Base-by-base conservation (phyloP, 495 filamentous ascomycete genomes). In the Opeltia flavorubescens region DNA sequence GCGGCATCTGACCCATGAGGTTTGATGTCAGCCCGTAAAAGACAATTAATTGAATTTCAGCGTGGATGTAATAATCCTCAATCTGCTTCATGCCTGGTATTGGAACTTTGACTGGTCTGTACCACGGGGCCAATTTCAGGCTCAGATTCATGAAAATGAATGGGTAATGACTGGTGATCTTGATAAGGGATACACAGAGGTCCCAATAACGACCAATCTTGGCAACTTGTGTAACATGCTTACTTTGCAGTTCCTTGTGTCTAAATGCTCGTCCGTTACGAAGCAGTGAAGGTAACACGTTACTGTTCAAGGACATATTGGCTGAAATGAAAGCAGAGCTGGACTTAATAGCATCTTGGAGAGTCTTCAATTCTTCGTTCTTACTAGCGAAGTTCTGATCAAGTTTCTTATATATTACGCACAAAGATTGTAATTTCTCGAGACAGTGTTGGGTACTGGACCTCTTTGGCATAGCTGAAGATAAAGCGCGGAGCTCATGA, bases 161-260 rank as follows among this genome's bases (percentile, higher is more conserved):
- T 6, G 29, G 29, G 29, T 31, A 31, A 31, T 13, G 29, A 31
- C 29, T 6, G 13, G 29, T 13, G 13, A 13, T 31, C 29, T 31
- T 31, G 29, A 31, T 31, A 31, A 31, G 29, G 6, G 29, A 5
- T 3, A 13, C n/a, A 47, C 55, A 57, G 24, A 55, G 13, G 17
- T 42, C 47, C 52, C 48, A 55, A 45, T 57, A 57, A 2, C 55
- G 43, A n/a, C 54, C 55, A 28, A 57, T 34, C 31, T 57, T 57
- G 26, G 49, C 33, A 12, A 55, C 44, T 18, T 48, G 55, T 18
- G 36, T 3, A 21, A 57, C 23, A 12, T 18, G n/a, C 21, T 47
- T 52, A n/a, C n/a, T n/a, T n/a, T n/a, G n/a, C n/a, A n/a, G n/a
- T 24, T 44, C 39, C 5, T 46, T 23, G 3, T 24, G 20, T 18